Conservation (phyloP, 345 rosid species). For the Xanthoceras sorbifolium region DNA sequence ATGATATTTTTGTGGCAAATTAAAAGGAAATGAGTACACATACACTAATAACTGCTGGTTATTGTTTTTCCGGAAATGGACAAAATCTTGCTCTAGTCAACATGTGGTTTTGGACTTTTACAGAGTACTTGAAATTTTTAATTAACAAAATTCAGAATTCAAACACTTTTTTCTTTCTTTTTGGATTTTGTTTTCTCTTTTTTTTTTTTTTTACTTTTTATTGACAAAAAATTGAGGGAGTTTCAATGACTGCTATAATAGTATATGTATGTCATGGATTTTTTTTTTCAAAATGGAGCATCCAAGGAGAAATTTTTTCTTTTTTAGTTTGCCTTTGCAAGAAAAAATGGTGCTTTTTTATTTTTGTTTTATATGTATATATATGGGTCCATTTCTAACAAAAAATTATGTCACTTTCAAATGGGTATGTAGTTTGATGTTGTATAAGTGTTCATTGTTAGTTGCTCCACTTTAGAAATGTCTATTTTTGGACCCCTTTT, state of each 20-base stretch:
- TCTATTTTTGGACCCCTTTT: constrained; percentile 47
- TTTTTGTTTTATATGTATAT: too few relatives aligned
- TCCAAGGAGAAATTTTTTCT: constrained; percentile 28
- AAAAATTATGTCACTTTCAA: constrained; percentile 39
- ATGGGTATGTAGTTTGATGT: constrained; percentile 21
- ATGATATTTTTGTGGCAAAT: constrained; percentile 3
- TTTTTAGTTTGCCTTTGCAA: background rate
- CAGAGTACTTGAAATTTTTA: constrained; percentile 5
- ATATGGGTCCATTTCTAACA: constrained; percentile 41
- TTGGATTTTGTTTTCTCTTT: background rate
- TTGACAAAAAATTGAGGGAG: background rate
- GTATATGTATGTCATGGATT: constrained; percentile 9
- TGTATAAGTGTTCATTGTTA: constrained; percentile 20
- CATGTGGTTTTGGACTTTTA: constrained; percentile 17
- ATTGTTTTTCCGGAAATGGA: constrained; percentile 24
- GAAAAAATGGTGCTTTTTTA: constrained; percentile 16
- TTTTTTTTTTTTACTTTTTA: background rate
- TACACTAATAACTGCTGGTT: background rate
- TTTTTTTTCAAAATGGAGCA: constrained; percentile 18
- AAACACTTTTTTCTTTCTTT: background rate
- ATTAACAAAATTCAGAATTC: constrained; percentile 5
- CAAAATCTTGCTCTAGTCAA: constrained; percentile 50
- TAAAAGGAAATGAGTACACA: background rate
- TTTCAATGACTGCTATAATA: constrained; percentile 18
- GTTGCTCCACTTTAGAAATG: constrained; percentile 30